Conservation (phyloP, 768 basidiomycete species). For the Hypsizygus marmoreus region DNA sequence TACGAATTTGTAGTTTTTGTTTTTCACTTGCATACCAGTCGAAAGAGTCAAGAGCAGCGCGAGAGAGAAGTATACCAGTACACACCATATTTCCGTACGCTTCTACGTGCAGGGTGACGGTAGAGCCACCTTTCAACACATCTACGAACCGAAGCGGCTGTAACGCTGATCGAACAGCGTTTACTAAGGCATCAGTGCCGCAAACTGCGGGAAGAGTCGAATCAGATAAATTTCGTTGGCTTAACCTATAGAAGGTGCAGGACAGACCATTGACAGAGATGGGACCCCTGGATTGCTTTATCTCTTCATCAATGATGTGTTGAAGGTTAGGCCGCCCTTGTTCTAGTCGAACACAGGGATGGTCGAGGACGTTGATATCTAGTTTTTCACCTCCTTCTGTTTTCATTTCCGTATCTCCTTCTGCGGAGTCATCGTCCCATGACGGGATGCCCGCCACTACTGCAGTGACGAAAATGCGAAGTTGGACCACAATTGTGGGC, state of each 20-base stretch:
- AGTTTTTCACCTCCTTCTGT: conserved; percentile 1
- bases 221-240: not conserved
- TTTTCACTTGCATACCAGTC: too few relatives aligned
- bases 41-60: too few relatives aligned
- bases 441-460: conserved; percentile 19
- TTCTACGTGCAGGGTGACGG: conserved; percentile 36
- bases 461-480: conserved; percentile 44
- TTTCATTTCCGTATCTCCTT: conserved; percentile 9
- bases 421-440: conserved; percentile 20
- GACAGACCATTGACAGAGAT: conserved; percentile 43
- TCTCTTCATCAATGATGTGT: conserved; percentile 30
- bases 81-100: too few relatives aligned
- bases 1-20: too few relatives aligned
- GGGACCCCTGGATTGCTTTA: conserved; percentile 26
- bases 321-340: conserved; percentile 35
- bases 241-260: not conserved
- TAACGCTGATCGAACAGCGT: conserved; percentile 35
- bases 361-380: conserved; percentile 18
- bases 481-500: conserved; percentile 31
- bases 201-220: conserved; percentile 32
- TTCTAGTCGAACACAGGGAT: conserved; percentile 25
- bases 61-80: too few relatives aligned
- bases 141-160: conserved; percentile 29
- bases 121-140: conserved; percentile 37
- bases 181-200: conserved; percentile 37